Percentiles rank a stretch among this genome's conserved stretches.
These are phyloP conservation scores for Trichoderma parareesei DNA, from an alignment of 495 filamentous ascomycete species.

Conservation along the genomic window DNA sequence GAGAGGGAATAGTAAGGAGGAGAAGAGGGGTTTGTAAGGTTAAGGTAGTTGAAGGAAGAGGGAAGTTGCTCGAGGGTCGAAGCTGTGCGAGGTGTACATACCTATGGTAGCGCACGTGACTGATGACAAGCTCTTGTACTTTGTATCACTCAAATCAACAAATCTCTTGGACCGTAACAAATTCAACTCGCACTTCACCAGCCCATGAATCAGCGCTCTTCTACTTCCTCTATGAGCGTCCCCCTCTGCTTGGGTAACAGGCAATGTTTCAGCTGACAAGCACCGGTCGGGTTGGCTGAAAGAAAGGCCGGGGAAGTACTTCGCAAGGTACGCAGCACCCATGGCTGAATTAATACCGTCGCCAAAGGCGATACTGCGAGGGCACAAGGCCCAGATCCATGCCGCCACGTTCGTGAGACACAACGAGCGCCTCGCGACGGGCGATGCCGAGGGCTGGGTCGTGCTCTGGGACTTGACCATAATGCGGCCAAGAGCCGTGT, in stretches of 20 bases:
- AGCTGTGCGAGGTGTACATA: no score
- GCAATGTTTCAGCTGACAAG: conserved; percentile 2
- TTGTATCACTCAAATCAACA: no score
- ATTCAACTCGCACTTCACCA: background rate
- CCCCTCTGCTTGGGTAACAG: background rate
- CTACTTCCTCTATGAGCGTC: background rate
- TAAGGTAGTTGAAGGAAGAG: no score
- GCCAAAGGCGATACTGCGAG: conserved; percentile 79
- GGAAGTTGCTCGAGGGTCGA: no score
- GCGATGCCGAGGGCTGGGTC: conserved; percentile 85
- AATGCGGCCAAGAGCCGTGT: conserved; percentile 75
- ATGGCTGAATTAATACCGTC: conserved; percentile 46
- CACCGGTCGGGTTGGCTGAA: background rate
- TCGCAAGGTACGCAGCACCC: no score
- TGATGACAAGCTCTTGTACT: no score
- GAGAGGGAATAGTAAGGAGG: background rate
- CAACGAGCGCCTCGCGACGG: conserved; percentile 74
- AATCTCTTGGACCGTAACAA: no score
- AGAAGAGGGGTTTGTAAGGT: no score
- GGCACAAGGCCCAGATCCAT: conserved; percentile 78
- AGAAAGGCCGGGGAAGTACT: background rate
- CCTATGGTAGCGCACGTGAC: no score
- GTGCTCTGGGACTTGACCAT: conserved; percentile 77
- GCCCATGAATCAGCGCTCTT: background rate
- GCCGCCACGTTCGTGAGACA: conserved; percentile 59